A percentile compares a stretch with the other conserved stretches of the same genome.
Evolutionary conservation across 495 filamentous ascomycete species (phyloP).

Genomic region (Rusavskia elegans): DNA sequence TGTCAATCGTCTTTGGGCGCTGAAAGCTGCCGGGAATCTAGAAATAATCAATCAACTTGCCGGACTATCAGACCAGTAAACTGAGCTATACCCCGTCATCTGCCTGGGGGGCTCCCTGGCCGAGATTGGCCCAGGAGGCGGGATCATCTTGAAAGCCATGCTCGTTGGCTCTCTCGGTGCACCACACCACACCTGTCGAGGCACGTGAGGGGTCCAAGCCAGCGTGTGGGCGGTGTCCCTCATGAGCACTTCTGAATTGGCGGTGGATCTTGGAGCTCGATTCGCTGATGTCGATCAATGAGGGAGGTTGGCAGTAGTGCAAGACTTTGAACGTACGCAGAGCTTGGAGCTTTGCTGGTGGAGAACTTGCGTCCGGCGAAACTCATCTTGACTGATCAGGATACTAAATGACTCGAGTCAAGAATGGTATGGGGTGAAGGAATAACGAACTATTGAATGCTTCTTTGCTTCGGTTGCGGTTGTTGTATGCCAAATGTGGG

Average conservation of each 20-base stretch:
- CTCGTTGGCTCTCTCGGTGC: constrained; percentile 64
- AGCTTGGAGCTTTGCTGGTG: constrained; percentile 10
- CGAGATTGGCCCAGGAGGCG: constrained; percentile 76
- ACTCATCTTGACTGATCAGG: constrained; percentile 23
- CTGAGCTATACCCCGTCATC: too few species aligned
- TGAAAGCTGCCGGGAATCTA: constrained; percentile 80
- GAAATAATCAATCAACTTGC: too few species aligned
- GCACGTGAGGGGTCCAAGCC: constrained; percentile 74
- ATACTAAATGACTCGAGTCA: too few species aligned
- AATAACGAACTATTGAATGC: too few species aligned
- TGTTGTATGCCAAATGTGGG: too few species aligned
- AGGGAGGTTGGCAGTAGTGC: too few species aligned
- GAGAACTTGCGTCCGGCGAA: constrained; percentile 30
- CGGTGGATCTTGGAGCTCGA: constrained; percentile 63
- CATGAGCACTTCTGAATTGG: constrained; percentile 73
- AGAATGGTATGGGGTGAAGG: too few species aligned
- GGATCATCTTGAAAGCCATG: constrained; percentile 73
- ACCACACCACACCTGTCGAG: constrained; percentile 75
- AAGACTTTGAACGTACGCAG: not conserved
- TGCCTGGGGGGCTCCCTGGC: constrained; percentile 88
- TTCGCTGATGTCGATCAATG: constrained; percentile 26
- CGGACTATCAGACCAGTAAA: too few species aligned
- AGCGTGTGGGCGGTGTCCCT: constrained; percentile 77
- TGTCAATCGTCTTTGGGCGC: constrained; percentile 66
- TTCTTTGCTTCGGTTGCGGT: too few species aligned